Evolutionary conservation across 1,139 yeast genomes (phyloP).

Genomic region (Kazachstania sp.): DNA sequence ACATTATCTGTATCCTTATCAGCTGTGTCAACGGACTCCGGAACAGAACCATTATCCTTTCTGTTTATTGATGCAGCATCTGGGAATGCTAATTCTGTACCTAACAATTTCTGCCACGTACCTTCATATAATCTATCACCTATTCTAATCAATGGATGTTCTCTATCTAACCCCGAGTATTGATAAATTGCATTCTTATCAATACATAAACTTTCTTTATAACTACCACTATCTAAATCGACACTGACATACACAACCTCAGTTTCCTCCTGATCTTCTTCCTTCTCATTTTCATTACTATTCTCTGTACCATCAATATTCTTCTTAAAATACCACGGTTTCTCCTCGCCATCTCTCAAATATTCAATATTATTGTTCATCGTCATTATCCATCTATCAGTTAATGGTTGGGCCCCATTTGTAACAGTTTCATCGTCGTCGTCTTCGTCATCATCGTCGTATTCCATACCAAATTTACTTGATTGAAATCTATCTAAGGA

Average conservation of each 20-base stretch:
- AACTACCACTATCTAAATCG: slow-evolving; percentile 35
- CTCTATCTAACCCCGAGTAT: slow-evolving; percentile 44
- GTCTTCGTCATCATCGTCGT: slow-evolving; percentile 28
- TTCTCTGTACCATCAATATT: slow-evolving; percentile 48
- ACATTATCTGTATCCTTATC: neutral
- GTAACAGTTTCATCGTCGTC: slow-evolving; percentile 8
- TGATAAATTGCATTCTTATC: slow-evolving; percentile 38
- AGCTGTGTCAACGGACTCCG: neutral
- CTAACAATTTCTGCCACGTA: slow-evolving; percentile 68
- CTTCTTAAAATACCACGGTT: slow-evolving; percentile 67
- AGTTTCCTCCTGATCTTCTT: slow-evolving; percentile 10
- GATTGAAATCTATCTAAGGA: slow-evolving; percentile 50
- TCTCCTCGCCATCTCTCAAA: slow-evolving; percentile 68
- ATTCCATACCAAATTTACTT: slow-evolving; percentile 26
- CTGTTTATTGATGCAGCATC: slow-evolving; percentile 22
- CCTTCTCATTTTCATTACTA: neutral
- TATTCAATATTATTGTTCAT: slow-evolving; percentile 63
- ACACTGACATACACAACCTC: slow-evolving; percentile 38
- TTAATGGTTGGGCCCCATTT: neutral
- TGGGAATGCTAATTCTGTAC: slow-evolving; percentile 59
- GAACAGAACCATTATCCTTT: slow-evolving; percentile 5
- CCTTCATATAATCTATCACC: slow-evolving; percentile 61
- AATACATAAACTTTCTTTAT: slow-evolving; percentile 22
- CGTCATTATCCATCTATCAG: slow-evolving; percentile 41
- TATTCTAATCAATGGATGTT: slow-evolving; percentile 45